phyloP scores from a whole-genome alignment of 2,329 filamentous ascomycete genomes.

The Zymoseptoria brevis region DNA sequence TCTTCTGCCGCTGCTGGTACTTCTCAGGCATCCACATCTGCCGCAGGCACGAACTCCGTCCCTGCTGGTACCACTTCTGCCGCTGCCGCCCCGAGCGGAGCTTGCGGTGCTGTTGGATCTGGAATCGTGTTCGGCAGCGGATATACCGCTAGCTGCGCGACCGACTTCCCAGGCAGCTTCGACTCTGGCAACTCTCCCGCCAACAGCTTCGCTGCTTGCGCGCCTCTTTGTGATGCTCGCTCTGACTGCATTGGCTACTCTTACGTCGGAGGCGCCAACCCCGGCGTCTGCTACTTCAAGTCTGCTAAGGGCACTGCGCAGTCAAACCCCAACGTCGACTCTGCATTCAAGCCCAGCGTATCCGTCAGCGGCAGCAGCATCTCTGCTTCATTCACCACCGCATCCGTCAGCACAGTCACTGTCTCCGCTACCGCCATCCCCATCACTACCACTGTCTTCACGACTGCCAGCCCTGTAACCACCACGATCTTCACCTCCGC shows the following conservation, averaged over 20 bases:
- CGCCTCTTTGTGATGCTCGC: constrained; percentile 9
- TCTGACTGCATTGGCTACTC: constrained; percentile 12
- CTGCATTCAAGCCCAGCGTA: not conserved
- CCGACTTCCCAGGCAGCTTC: not conserved
- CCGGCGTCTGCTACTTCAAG: constrained; percentile 15
- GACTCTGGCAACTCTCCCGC: constrained; percentile 10
- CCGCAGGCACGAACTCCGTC: not conserved
- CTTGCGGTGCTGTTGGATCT: not conserved
- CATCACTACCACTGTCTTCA: not conserved
- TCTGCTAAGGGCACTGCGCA: not conserved
- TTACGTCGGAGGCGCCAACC: constrained; percentile 5
- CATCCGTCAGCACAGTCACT: not conserved
- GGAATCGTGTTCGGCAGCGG: not conserved
- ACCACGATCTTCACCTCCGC: not conserved
- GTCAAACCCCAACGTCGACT: constrained; percentile 3
- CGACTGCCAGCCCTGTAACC: not conserved
- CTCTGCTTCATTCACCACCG: not conserved
- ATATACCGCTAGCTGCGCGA: not conserved
- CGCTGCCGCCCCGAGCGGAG: not conserved
- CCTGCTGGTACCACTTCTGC: not conserved
- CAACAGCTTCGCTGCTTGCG: constrained; percentile 18
- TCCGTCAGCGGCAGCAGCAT: not conserved
- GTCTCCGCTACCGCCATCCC: not conserved
- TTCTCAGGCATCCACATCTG: not conserved
- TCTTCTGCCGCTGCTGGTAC: not conserved